phyloP scores from a whole-genome alignment of 345 rosid species.

The Cardamine chenopodiifolia region DNA sequence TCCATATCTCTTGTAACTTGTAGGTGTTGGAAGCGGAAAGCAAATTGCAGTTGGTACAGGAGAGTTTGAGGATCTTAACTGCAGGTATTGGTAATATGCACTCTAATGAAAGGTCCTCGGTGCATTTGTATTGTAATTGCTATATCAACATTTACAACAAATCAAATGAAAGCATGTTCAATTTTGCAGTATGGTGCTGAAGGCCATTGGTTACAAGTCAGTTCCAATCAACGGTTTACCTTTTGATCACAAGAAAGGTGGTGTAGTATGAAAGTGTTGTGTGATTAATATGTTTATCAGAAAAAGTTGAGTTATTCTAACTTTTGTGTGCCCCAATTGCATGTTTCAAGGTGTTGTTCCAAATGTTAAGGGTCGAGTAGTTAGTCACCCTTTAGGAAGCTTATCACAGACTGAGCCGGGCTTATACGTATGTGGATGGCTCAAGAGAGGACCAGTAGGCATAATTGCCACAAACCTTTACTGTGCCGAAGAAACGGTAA shows the following conservation, averaged over 20 bases:
- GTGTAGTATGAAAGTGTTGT: background rate
- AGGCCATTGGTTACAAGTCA: conserved; percentile 95
- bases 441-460: conserved; percentile 93
- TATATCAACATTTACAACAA: background rate
- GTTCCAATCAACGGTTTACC: conserved; percentile 71
- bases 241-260: conserved; percentile 81
- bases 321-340: background rate
- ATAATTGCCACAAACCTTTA: conserved; percentile 85
- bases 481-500: conserved; percentile 93
- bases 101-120: background rate
- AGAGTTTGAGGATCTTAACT: conserved; percentile 68
- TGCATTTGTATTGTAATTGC: background rate
- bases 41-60: conserved; percentile 84
- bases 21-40: conserved; percentile 69
- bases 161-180: conserved; percentile 3
- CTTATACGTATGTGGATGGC: conserved; percentile 94
- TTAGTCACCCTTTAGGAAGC: conserved; percentile 50
- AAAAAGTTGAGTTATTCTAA: background rate
- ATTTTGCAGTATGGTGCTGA: conserved; percentile 70
- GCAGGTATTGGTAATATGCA: conserved; percentile 56
- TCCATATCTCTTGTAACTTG: conserved; percentile 35
- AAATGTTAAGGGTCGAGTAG: conserved; percentile 67
- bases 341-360: conserved; percentile 74
- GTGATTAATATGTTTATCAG: background rate
- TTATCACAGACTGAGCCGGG: conserved; percentile 55